These are phyloP conservation scores for Oenanthe sinensis DNA, from an alignment of 129 eudicot species.

Conservation along the genomic window DNA sequence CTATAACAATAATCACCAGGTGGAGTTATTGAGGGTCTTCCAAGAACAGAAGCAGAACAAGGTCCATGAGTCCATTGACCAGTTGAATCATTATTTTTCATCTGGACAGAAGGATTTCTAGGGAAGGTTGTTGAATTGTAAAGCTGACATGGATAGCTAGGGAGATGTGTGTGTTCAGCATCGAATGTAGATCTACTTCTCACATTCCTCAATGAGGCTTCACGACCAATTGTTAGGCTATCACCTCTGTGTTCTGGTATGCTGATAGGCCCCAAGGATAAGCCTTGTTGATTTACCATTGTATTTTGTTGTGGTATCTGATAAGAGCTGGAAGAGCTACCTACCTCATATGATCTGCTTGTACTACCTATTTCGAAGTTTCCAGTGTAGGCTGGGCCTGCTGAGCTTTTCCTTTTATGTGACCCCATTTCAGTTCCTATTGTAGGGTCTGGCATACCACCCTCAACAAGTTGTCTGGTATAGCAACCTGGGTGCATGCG, in stretches of 20 bases:
- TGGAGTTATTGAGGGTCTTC: constrained; percentile 18
- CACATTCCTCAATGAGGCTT: constrained; percentile 33
- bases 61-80: constrained; percentile 25
- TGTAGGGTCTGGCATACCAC: constrained; percentile 15
- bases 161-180: constrained; percentile 22
- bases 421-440: constrained; percentile 19
- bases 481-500: constrained; percentile 23
- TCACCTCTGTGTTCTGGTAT: constrained; percentile 20
- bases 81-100: constrained; percentile 16
- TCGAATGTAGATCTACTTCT: constrained; percentile 39
- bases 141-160: constrained; percentile 26
- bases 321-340: constrained; percentile 48
- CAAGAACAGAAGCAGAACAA: constrained; percentile 16
- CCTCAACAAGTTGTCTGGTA: constrained; percentile 18
- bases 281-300: constrained; percentile 24
- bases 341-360: constrained; percentile 28
- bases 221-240: constrained; percentile 22
- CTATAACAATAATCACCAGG: constrained; percentile 6
- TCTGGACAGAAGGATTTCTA: constrained; percentile 16
- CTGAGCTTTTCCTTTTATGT: constrained; percentile 37
- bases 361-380: constrained; percentile 24
- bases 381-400: constrained; percentile 20
- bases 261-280: constrained; percentile 12
- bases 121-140: constrained; percentile 18
- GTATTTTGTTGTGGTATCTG: constrained; percentile 32